Evolutionary conservation across 1,284 basidiomycete genomes (phyloP), one percentile per base, ranked within the genome.

Genomic region (Ceratobasidium sp.): DNA sequence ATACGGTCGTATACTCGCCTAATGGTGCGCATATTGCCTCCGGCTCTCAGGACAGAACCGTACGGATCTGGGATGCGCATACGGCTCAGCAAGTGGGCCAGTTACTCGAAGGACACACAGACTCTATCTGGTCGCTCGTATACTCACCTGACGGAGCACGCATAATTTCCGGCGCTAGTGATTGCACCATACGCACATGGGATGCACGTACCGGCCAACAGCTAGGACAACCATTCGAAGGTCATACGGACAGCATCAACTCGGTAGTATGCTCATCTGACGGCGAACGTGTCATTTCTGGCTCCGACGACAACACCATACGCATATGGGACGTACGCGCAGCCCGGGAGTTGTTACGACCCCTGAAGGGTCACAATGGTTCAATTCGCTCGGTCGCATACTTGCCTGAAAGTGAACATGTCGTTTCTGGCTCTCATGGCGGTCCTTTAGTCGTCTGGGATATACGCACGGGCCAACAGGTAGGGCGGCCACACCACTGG

Each of bases 1-100:
- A 5, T 11, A 29, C 75, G 2, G 75, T 76, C 11, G 75, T 37
- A 17, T 76, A 56, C 32, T 76, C 75, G 1, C 51, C 75, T 29
- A 40, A 59, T 44, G 75, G 75, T 0, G 40, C 17, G 7, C 7
- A 29, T 8, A 43, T 76, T 49, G 75, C 40, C 7, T 76, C 75
- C 5, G 64, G 75, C 17, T 76, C 75, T 11, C 5, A 32, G 3
- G 75, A 76, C 32, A 25, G n/a, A 17, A 76, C 73, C 5, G 19
- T 76, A 25, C 49, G 62, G 11, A 32, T 67, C 25, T 76, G 73
- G 73, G 37, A 76, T 54, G 43, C 32, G 2, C 25, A 67, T 7
- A 67, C 73, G 4, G 44, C 9, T 29, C 17, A 29, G 25, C 15
- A 2, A 34, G 6, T 49, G 1, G 59, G 61, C 13, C 34, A n/a